Evolutionary conservation across 2,329 filamentous ascomycete species (phyloP), one percentile per base, ranked within the genome.

Genomic region (Diaporthe aspalathi): DNA sequence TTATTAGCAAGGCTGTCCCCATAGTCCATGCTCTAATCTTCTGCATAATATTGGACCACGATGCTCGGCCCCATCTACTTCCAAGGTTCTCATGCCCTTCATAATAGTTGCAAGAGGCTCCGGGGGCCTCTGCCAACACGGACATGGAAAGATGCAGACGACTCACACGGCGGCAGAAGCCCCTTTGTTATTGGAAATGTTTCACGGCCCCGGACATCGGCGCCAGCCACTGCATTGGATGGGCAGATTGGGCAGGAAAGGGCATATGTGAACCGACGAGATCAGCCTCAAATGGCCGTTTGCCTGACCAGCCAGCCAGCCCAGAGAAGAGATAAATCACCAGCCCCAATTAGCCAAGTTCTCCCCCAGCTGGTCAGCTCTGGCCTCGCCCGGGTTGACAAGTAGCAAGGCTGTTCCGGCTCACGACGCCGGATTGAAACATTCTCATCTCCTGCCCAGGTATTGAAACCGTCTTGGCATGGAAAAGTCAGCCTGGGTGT

Each of bases 391-490:
- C 43, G 35, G 43, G 22, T 49, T 32, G 57, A 62, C 57, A 8
- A n/a, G 17, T 6, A 22, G 38, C n/a, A n/a, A n/a, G 7, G 43
- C 43, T 47, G n/a, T 49, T 49, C 29, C 35, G 6, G 12, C 35
- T 12, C 12, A 63, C 57, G 27, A 63, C 27, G 38, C 60, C 27
- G 14, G 45, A 65, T 65, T 65, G 60, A 65, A 65, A 65, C 60
- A 65, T 65, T 20, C 12, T 65, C 20, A 65, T 65, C 60, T 65
- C 60, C 45, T 65, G 60, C 43, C 45, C 60, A 65, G 60, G n/a
- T 24, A 65, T 50, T 27, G 60, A 38, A 50, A 38, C 45, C n/a
- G 45, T 50, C 60, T 50, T 65, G 60, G 60, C 60, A 38, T 38
- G 24, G 45, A 65, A 29, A 50, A 65, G 60, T 29, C 45, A 38